These are phyloP conservation scores for Euphorbia neoarborescens DNA, from an alignment of 441 rosid species.

Conservation along the genomic window DNA sequence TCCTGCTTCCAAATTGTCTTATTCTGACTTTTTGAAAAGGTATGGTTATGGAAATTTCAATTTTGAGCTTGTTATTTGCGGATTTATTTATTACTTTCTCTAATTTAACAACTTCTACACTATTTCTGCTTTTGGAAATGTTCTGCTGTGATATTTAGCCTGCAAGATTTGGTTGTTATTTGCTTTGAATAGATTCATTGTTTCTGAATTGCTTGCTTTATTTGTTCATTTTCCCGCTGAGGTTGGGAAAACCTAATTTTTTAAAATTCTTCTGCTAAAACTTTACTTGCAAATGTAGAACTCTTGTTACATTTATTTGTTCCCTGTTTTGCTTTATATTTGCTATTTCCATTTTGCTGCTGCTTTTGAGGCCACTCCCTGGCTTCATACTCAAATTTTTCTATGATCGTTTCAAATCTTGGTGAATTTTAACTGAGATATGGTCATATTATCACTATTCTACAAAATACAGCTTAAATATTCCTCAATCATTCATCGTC, in stretches of 20 bases:
- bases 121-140: not conserved
- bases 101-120: not conserved
- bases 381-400: not conserved
- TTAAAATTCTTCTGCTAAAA: not conserved
- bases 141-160: conserved; percentile 4
- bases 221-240: not conserved
- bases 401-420: not conserved
- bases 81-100: not conserved
- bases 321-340: no score
- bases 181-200: no score
- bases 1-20: not conserved
- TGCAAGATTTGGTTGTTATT: not conserved
- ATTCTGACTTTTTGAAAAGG: not conserved
- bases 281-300: no score
- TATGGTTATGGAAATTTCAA: not conserved
- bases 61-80: not conserved
- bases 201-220: no score
- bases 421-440: not conserved
- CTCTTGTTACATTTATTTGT: no score
- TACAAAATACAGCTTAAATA: not conserved
- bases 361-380: not conserved
- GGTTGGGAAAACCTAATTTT: not conserved
- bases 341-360: not conserved
- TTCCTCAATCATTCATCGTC: not conserved
- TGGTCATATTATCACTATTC: not conserved